phyloP scores from a whole-genome alignment of 495 filamentous ascomycete species.

The Lichina pygmaea region DNA sequence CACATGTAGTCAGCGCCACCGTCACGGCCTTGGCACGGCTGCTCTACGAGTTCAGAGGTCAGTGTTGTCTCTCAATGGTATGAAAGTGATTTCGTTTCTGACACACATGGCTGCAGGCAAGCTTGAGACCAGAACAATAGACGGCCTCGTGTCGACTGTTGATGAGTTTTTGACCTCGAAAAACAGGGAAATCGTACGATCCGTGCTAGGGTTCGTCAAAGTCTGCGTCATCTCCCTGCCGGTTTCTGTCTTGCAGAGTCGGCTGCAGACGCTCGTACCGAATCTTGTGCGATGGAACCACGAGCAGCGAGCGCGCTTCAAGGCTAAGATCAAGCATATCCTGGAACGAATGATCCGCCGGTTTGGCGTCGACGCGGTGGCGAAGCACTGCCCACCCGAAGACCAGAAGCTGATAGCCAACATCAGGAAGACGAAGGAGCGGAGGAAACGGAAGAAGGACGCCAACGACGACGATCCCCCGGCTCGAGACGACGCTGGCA shows the following conservation, averaged over 20 bases:
- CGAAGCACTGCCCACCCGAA: slow-evolving; percentile 48
- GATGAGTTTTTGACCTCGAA: slow-evolving; percentile 83
- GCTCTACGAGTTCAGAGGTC: slow-evolving; percentile 52
- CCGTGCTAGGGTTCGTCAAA: slow-evolving; percentile 85
- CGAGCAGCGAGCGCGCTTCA: slow-evolving; percentile 90
- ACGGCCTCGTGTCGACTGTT: slow-evolving; percentile 70
- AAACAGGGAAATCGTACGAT: slow-evolving; percentile 86
- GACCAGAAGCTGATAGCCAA: slow-evolving; percentile 78
- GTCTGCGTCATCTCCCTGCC: slow-evolving; percentile 73
- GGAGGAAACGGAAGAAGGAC: slow-evolving; percentile 62
- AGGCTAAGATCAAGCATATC: slow-evolving; percentile 91
- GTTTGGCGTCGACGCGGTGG: slow-evolving; percentile 58
- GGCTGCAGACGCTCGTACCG: slow-evolving; percentile 47
- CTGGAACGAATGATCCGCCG: slow-evolving; percentile 75
- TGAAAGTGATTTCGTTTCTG: background rate
- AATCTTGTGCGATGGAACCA: slow-evolving; percentile 89
- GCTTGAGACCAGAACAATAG: slow-evolving; percentile 24
- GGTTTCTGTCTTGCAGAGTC: slow-evolving; percentile 40
- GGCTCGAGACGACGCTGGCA: slow-evolving; percentile 8
- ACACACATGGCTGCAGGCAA: slow-evolving; percentile 11
- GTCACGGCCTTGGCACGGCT: slow-evolving; percentile 80
- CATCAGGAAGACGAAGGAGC: slow-evolving; percentile 78
- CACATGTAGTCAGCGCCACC: slow-evolving; percentile 85
- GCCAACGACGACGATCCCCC: slow-evolving; percentile 26
- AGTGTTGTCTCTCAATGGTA: background rate